Conservation (phyloP, 208 protist genomes). For the Trypanosoma cruzi region DNA sequence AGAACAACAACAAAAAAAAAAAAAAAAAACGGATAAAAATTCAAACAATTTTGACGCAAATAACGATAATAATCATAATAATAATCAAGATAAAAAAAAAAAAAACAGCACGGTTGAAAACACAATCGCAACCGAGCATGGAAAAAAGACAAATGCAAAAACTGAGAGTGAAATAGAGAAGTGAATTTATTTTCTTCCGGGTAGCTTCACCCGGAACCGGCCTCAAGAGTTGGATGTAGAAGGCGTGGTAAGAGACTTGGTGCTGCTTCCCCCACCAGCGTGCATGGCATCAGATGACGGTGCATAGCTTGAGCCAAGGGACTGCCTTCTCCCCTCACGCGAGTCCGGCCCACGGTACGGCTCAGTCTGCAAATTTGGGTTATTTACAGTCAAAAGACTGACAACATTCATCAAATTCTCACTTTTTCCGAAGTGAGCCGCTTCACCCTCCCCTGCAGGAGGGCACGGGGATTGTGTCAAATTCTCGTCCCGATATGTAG, state of each 20-base stretch:
- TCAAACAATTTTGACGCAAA: slow-evolving; percentile 11
- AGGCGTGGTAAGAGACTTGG: slow-evolving; percentile 40
- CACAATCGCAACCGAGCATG: background rate
- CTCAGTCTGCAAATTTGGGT: background rate
- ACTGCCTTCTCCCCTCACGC: background rate
- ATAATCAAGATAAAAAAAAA: no score
- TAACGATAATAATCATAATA: background rate
- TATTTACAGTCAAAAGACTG: slow-evolving; percentile 14
- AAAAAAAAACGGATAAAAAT: background rate
- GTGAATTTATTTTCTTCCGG: background rate
- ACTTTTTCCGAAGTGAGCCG: background rate
- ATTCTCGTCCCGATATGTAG: background rate
- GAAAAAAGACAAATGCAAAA: slow-evolving; percentile 28
- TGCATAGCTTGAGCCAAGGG: slow-evolving; percentile 4
- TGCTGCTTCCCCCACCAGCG: slow-evolving; percentile 14
- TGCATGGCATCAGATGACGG: slow-evolving; percentile 11
- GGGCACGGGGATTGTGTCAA: background rate
- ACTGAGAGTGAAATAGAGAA: no score
- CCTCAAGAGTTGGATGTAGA: slow-evolving; percentile 31
- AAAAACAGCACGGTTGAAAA: background rate
- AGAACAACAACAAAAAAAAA: background rate
- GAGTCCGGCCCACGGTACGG: background rate
- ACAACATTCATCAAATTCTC: slow-evolving; percentile 11
- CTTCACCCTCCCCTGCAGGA: background rate
- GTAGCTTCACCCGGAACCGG: background rate